A percentile compares a stretch with the other conserved stretches of the same genome.
Conservation (phyloP, 2,329 filamentous ascomycete genomes). For the Botrytis galanthina region DNA sequence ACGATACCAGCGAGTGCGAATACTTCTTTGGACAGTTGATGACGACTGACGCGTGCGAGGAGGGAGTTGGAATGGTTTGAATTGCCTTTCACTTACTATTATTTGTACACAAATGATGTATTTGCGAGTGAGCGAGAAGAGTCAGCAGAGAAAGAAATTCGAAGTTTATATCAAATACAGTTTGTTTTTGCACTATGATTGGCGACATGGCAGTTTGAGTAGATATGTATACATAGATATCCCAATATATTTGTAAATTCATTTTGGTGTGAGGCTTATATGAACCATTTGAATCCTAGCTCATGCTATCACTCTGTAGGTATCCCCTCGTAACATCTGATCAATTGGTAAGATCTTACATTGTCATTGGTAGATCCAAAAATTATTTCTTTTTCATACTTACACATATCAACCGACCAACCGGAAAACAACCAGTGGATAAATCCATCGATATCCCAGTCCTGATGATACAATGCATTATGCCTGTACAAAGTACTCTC, state of each 20-base stretch:
- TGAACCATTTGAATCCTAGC: not conserved
- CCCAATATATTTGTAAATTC: not conserved
- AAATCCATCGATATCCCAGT: not conserved
- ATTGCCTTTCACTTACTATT: not conserved
- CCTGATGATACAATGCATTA: not conserved
- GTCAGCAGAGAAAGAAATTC: not conserved
- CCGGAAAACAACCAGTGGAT: not conserved
- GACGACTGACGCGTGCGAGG: not conserved
- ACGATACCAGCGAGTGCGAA: conserved; percentile 23
- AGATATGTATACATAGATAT: not conserved
- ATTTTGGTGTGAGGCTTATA: not conserved
- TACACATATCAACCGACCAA: not conserved
- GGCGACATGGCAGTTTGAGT: not conserved
- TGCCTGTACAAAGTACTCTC: not conserved
- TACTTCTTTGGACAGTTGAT: not conserved
- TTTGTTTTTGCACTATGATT: not conserved
- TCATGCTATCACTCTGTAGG: not conserved
- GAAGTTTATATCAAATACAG: not conserved
- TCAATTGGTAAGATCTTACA: not conserved
- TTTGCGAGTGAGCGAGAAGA: not conserved
- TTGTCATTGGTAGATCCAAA: not conserved
- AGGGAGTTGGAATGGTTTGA: not conserved
- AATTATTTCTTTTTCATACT: not conserved
- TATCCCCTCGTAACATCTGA: not conserved
- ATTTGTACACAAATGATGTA: conserved; percentile 11